Percentiles rank a stretch among this genome's conserved stretches.
These are phyloP conservation scores for Solanum rostratum DNA, from an alignment of 257 asterid species.

Conservation along the genomic window DNA sequence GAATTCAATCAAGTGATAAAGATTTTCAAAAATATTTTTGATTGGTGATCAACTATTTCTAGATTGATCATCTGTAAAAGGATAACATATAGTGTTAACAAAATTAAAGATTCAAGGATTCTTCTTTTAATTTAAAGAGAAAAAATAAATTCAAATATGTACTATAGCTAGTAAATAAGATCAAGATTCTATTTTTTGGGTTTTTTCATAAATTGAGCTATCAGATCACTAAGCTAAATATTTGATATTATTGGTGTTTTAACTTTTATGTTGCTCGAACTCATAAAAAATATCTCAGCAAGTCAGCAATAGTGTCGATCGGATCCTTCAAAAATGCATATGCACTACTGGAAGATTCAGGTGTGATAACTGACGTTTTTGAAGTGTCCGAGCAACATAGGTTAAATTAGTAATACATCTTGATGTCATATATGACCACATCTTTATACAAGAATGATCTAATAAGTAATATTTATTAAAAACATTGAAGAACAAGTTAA, in stretches of 20 bases:
- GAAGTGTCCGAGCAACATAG: neutral
- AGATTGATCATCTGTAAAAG: neutral
- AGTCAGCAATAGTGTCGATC: neutral
- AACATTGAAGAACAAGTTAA: neutral
- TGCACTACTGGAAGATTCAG: rapidly evolving
- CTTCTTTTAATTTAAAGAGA: neutral
- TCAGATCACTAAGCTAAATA: neutral
- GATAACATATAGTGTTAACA: neutral
- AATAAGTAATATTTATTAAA: neutral
- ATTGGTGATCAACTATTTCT: neutral
- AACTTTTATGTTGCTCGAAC: neutral
- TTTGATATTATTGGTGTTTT: neutral
- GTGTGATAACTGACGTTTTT: rapidly evolving
- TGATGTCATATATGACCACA: neutral
- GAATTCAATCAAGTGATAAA: neutral
- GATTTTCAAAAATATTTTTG: neutral
- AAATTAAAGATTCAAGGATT: neutral
- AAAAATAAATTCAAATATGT: neutral
- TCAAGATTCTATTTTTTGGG: neutral
- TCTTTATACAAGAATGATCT: neutral
- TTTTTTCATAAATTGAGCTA: neutral
- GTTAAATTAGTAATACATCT: neutral
- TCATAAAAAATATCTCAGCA: neutral
- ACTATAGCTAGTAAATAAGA: neutral
- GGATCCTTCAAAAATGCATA: neutral